phyloP scores from a whole-genome alignment of 495 filamentous ascomycete species.

The Penicillium salamii region DNA sequence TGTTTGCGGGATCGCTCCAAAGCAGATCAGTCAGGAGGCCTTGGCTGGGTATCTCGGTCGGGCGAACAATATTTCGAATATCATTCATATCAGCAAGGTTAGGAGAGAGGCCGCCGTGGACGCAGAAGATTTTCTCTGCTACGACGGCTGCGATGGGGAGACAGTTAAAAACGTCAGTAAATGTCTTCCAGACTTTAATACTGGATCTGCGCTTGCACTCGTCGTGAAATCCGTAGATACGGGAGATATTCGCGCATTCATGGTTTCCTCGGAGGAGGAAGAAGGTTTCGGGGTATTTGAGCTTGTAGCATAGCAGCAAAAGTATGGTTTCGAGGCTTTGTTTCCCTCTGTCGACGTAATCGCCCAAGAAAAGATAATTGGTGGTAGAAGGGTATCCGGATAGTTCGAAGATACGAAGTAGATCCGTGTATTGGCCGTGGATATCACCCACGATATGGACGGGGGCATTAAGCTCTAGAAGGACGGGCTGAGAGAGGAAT shows the following conservation, averaged over 20 bases:
- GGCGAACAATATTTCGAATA: conserved; percentile 90
- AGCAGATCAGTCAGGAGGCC: conserved; percentile 95
- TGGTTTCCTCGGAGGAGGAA: conserved; percentile 97
- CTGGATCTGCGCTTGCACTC: conserved; percentile 97
- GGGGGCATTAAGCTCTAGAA: conserved; percentile 87
- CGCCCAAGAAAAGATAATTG: conserved; percentile 95
- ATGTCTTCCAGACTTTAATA: conserved; percentile 99
- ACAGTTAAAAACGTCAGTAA: conserved; percentile 97
- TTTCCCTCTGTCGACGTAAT: conserved; percentile 98
- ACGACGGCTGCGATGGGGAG: conserved; percentile 96
- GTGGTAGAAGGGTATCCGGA: conserved; percentile 92
- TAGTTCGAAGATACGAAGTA: conserved; percentile 99
- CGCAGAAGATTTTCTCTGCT: conserved; percentile 97
- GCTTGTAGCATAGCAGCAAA: conserved; percentile 93
- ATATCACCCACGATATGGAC: conserved; percentile 99
- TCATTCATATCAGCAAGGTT: conserved; percentile 96
- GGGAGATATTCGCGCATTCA: conserved; percentile 96
- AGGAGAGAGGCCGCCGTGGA: conserved; percentile 93
- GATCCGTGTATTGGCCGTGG: conserved; percentile 95
- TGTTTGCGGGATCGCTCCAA: conserved; percentile 97
- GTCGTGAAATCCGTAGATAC: conserved; percentile 98
- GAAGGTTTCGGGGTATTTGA: conserved; percentile 98
- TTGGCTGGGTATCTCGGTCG: conserved; percentile 97
- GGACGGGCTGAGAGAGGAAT: conserved; percentile 86
- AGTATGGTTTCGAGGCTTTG: conserved; percentile 97